Percentiles rank a stretch among this genome's conserved stretches.
Conservation (phyloP, 2,329 filamentous ascomycete genomes). For the Aspergillus neotritici region DNA sequence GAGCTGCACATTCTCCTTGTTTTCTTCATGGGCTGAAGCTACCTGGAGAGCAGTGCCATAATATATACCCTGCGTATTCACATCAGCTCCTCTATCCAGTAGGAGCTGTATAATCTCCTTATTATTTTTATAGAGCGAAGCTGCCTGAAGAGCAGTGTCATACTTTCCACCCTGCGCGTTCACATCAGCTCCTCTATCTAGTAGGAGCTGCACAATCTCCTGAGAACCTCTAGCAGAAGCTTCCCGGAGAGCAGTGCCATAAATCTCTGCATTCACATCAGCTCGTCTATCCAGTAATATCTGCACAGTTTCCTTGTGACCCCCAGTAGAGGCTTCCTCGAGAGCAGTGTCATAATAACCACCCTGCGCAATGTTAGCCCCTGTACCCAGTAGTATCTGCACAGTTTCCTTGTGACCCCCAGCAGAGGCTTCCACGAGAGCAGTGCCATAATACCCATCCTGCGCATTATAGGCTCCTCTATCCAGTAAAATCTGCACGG, state of each 20-base stretch:
- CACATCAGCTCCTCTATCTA: too few relatives aligned
- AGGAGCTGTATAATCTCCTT: too few relatives aligned
- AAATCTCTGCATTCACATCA: too few relatives aligned
- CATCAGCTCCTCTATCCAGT: too few relatives aligned
- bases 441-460: slow-evolving; percentile 4
- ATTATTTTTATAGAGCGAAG: too few relatives aligned
- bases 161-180: too few relatives aligned
- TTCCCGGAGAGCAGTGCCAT: too few relatives aligned
- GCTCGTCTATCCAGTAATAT: too few relatives aligned
- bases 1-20: neutral
- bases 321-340: neutral
- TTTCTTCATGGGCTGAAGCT: neutral
- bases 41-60: slow-evolving; percentile 2
- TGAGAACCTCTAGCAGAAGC: too few relatives aligned
- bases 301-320: neutral
- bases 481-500: slow-evolving; percentile 6
- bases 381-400: slow-evolving; percentile 10
- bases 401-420: slow-evolving; percentile 8
- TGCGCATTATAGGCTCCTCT: neutral
- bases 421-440: slow-evolving; percentile 10
- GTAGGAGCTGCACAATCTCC: too few relatives aligned
- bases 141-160: too few relatives aligned
- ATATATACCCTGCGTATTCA: too few relatives aligned
- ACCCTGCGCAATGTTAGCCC: slow-evolving; percentile 8
- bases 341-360: slow-evolving; percentile 7